Conservation (phyloP, 2,329 filamentous ascomycete genomes). For the Phialophora macrospora region DNA sequence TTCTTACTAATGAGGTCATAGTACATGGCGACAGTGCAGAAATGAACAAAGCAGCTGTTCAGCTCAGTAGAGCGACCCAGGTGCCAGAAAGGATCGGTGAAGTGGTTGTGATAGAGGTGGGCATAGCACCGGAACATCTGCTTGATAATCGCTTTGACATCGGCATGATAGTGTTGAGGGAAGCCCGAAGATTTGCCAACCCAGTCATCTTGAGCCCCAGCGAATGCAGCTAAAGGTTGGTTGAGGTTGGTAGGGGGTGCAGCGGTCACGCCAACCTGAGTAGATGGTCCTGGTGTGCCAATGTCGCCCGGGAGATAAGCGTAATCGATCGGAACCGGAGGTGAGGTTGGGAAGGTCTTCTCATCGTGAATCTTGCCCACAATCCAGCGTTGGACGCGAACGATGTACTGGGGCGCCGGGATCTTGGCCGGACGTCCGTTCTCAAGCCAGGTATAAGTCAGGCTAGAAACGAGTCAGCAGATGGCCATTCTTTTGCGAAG, state of each 20-base stretch:
- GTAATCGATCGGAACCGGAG: constrained; percentile 65
- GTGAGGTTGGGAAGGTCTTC: constrained; percentile 86
- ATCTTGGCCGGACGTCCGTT: constrained; percentile 87
- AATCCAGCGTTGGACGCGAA: constrained; percentile 96
- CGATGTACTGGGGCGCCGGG: constrained; percentile 90
- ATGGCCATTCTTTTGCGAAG: neutral
- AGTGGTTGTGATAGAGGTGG: constrained; percentile 97
- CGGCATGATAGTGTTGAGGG: constrained; percentile 83
- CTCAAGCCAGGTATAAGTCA: constrained; percentile 97
- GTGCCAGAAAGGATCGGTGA: constrained; percentile 80
- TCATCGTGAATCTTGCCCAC: constrained; percentile 92
- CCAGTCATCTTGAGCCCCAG: constrained; percentile 71
- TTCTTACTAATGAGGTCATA: constrained; percentile 84
- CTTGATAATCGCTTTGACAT: constrained; percentile 91
- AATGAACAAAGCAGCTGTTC: constrained; percentile 87
- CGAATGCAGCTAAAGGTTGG: constrained; percentile 65
- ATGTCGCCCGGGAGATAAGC: constrained; percentile 60
- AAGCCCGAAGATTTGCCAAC: constrained; percentile 92
- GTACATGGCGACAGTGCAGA: constrained; percentile 77
- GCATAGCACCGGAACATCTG: constrained; percentile 99
- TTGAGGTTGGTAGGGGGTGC: constrained; percentile 50
- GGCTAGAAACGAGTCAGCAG: constrained; percentile 58
- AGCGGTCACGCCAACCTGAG: constrained; percentile 41
- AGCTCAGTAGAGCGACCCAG: constrained; percentile 72
- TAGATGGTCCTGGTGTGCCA: constrained; percentile 49